Evolutionary conservation across 2,329 filamentous ascomycete species (phyloP), one percentile per base, ranked within the genome.

Genomic region (Aspergillus sp.): DNA sequence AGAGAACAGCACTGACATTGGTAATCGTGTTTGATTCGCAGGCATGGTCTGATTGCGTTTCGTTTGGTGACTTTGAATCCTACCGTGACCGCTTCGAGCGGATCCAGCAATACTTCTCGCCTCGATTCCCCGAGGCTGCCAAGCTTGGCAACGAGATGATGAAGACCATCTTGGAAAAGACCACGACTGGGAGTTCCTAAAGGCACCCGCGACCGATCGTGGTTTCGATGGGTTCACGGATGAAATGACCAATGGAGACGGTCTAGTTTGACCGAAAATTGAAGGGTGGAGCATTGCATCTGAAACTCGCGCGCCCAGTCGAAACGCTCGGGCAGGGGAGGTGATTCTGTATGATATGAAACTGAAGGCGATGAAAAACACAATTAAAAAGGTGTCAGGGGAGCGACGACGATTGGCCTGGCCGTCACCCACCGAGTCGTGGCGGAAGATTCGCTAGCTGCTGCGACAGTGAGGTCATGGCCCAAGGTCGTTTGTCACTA

Each of bases 81-180:
- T 99, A 96, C 80, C 82, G 87, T 60, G 89, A 95, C 77, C 84
- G 95, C 53, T 99, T 99, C 67, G 84, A 94, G 66, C 86, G 84
- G 60, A 96, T 95, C 47, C 92, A 96, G 72, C 78, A 79, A 58
- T 99, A 96, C 77, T 99, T 99, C 72, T 85, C 91, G 69, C 90
- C 91, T 2, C 79, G 93, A 30, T 96, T 99, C 67, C 83, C 85
- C 1, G 92, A 95, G 68, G 94, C 94, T 5, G 90, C 87, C 48
- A 85, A 86, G 62, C 78, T 99, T 35, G 94, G 94, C 2, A 96
- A 96, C 68, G 88, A 92, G 69, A 99, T 99, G 94, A 95, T 99
- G 73, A 91, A 87, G 78, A 94, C 90, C 42, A 94, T 99, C 64
- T 74, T 96, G 61, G 89, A 93, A 74, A 93, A 90, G 71, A 88